Conservation (phyloP, 805 yeast species). For the Yamadazyma olivae region DNA sequence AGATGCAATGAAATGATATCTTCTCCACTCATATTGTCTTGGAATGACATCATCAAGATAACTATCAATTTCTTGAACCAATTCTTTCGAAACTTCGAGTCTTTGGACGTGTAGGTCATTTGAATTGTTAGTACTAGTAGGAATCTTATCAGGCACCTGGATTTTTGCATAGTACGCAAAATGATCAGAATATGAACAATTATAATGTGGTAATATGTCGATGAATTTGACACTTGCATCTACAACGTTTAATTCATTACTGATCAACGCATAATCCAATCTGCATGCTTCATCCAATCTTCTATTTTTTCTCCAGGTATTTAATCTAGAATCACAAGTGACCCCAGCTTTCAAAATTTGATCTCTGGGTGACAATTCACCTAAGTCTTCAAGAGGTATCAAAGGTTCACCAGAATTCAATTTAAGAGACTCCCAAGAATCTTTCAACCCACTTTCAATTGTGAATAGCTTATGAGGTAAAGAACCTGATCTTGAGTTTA, state of each 20-base stretch:
- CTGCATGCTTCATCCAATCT: conserved; percentile 73
- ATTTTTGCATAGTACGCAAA: conserved; percentile 65
- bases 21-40: conserved; percentile 65
- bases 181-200: conserved; percentile 83
- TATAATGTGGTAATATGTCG: conserved; percentile 54
- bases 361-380: conserved; percentile 28
- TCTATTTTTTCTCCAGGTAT: conserved; percentile 75
- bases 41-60: conserved; percentile 47
- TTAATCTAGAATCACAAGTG: conserved; percentile 84
- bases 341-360: conserved; percentile 77
- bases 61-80: conserved; percentile 26
- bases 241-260: conserved; percentile 49
- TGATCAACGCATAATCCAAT: conserved; percentile 85
- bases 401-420: conserved; percentile 2
- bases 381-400: conserved; percentile 15
- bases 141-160: conserved; percentile 15
- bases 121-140: conserved; percentile 35
- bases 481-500: conserved; percentile 85
- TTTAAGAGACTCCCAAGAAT: conserved; percentile 76
- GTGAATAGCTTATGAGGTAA: conserved; percentile 76
- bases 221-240: conserved; percentile 74
- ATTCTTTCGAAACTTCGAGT: conserved; percentile 4
- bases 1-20: conserved; percentile 59
- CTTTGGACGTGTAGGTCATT: conserved; percentile 5
- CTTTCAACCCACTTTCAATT: conserved; percentile 62